Conservation (phyloP, 345 rosid species). For the Salix exigua region DNA sequence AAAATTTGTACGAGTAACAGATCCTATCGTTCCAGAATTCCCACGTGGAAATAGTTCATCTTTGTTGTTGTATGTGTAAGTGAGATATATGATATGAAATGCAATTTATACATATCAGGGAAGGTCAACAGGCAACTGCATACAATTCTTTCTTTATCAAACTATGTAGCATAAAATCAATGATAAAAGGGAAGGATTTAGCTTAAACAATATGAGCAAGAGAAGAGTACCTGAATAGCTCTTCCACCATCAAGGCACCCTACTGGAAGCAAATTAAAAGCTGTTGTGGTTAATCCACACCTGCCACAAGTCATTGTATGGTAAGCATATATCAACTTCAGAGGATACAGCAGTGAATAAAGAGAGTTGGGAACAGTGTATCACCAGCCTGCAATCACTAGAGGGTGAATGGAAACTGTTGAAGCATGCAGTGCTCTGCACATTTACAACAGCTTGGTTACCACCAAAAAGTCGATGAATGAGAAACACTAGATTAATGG, state of each 20-base stretch:
- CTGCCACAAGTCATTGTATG: constrained; percentile 31
- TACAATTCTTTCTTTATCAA: background rate
- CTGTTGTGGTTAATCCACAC: constrained; percentile 95
- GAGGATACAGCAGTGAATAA: background rate
- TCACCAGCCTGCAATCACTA: constrained; percentile 94
- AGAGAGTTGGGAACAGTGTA: constrained; percentile 13
- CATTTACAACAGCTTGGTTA: constrained; percentile 13
- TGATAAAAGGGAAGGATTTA: background rate
- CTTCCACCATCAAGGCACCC: constrained; percentile 98
- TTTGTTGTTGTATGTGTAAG: background rate
- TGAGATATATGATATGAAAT: background rate
- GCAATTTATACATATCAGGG: background rate
- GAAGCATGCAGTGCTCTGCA: constrained; percentile 87
- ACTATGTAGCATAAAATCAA: background rate
- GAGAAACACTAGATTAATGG: constrained; percentile 4
- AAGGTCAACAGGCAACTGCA: background rate
- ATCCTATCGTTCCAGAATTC: background rate
- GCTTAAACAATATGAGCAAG: background rate
- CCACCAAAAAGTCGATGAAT: constrained; percentile 9
- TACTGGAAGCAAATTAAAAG: constrained; percentile 92
- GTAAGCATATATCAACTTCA: constrained; percentile 15
- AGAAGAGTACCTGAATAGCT: constrained; percentile 70
- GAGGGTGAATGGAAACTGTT: constrained; percentile 84
- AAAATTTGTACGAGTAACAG: no score
- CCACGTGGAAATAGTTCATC: background rate